Evolutionary conservation across 2,329 filamentous ascomycete genomes (phyloP).

Genomic region (Sclerotinia borealis): DNA sequence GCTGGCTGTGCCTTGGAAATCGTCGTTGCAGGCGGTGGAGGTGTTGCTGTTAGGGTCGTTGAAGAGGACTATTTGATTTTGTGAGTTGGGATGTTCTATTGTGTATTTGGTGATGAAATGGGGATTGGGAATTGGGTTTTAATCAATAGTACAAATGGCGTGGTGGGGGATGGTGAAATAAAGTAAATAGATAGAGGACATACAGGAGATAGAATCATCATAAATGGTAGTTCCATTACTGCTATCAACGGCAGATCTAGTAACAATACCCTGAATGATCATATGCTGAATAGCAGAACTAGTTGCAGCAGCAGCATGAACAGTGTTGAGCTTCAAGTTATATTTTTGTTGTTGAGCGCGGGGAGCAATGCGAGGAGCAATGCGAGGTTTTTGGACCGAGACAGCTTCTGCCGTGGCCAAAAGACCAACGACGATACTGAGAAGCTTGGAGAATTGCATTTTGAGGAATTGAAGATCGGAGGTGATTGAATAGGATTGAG

Average conservation of each 20-base stretch:
- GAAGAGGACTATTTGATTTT: conserved; percentile 23
- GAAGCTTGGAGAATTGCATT: conserved; percentile 10
- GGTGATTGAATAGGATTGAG: background rate
- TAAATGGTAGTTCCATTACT: conserved; percentile 3
- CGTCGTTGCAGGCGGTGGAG: conserved; percentile 22
- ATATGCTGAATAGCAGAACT: background rate
- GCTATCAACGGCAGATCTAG: conserved; percentile 1
- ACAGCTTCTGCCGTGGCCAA: conserved; percentile 9
- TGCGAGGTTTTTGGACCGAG: conserved; percentile 1
- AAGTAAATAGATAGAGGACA: background rate
- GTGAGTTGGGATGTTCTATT: background rate
- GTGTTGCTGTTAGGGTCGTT: conserved; percentile 29
- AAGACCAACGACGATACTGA: conserved; percentile 10
- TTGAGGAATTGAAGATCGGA: background rate
- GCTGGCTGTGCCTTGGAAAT: conserved; percentile 19
- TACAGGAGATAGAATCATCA: conserved; percentile 11
- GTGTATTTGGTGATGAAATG: background rate
- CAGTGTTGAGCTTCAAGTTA: background rate
- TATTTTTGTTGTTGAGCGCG: background rate
- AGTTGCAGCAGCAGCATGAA: conserved; percentile 12
- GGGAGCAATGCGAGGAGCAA: background rate
- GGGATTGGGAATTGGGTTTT: conserved; percentile 16
- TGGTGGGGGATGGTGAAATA: background rate
- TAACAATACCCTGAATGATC: background rate
- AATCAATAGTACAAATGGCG: conserved; percentile 17